Evolutionary conservation across 352 stramenopile species (phyloP).

Genomic region (Thalassiosira allenii): DNA sequence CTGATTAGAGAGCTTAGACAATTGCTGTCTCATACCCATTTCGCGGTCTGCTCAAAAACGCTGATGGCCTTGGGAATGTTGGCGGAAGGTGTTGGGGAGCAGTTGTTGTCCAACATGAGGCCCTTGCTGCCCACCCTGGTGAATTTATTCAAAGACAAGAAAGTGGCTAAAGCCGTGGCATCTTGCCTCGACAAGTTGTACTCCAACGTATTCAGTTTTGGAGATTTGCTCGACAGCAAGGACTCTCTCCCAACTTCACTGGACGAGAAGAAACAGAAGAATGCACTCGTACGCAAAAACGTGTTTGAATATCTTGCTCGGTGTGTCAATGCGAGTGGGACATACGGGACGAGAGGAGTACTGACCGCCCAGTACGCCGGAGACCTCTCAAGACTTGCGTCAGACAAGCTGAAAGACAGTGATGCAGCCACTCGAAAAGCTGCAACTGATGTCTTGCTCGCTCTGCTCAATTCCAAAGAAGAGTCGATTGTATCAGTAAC

Average conservation of each 20-base stretch:
- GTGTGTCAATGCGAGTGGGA: slow-evolving; percentile 67
- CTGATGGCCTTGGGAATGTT: slow-evolving; percentile 81
- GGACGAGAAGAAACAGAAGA: slow-evolving; percentile 85
- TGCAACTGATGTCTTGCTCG: slow-evolving; percentile 66
- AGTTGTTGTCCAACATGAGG: slow-evolving; percentile 76
- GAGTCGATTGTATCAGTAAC: slow-evolving; percentile 43
- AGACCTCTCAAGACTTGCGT: slow-evolving; percentile 59
- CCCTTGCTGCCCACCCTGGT: slow-evolving; percentile 74
- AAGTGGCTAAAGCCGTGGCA: slow-evolving; percentile 73
- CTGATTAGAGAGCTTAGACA: slow-evolving; percentile 81
- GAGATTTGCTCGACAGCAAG: slow-evolving; percentile 80
- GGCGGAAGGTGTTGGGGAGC: slow-evolving; percentile 79
- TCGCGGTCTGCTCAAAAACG: slow-evolving; percentile 82
- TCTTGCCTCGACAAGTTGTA: slow-evolving; percentile 83
- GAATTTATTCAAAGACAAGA: slow-evolving; percentile 86
- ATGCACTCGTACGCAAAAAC: slow-evolving; percentile 74
- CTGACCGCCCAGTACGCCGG: slow-evolving; percentile 56
- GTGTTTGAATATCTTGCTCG: slow-evolving; percentile 77
- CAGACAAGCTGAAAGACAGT: slow-evolving; percentile 77
- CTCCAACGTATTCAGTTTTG: slow-evolving; percentile 81
- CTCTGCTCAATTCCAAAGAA: slow-evolving; percentile 67
- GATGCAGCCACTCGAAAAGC: slow-evolving; percentile 78
- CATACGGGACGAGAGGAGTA: slow-evolving; percentile 61
- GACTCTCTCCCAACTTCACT: slow-evolving; percentile 69
- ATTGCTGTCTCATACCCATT: slow-evolving; percentile 85